Percentiles rank a stretch among this genome's conserved stretches.
phyloP scores from a whole-genome alignment of 2,329 filamentous ascomycete species.

The Arthrobotrys conoides region DNA sequence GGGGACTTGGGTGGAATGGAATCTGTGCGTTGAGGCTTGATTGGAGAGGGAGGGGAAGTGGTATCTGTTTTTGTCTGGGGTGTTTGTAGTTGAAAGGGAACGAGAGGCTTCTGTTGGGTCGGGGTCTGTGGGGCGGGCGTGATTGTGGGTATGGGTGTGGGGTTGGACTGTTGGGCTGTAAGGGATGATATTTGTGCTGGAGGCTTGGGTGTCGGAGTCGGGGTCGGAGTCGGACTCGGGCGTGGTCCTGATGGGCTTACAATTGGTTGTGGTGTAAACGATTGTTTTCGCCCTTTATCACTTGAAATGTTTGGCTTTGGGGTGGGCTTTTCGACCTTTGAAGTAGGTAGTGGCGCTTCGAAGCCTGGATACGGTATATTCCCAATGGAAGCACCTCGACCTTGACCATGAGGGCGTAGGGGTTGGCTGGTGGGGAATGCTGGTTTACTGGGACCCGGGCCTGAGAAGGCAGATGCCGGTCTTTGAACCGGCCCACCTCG shows the following conservation, averaged over 20 bases:
- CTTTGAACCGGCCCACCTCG: constrained; percentile 44
- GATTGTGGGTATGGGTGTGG: not conserved
- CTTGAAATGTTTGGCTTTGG: constrained; percentile 16
- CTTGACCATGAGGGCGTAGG: constrained; percentile 50
- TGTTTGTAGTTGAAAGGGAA: constrained; percentile 25
- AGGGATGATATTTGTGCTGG: constrained; percentile 14
- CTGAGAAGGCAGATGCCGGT: constrained; percentile 54
- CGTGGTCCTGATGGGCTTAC: constrained; percentile 22
- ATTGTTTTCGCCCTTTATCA: constrained; percentile 41
- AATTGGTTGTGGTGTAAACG: constrained; percentile 43
- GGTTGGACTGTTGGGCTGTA: constrained; percentile 19
- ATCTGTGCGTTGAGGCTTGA: constrained; percentile 24
- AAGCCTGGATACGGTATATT: constrained; percentile 57
- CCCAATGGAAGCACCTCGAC: constrained; percentile 29
- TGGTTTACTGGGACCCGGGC: constrained; percentile 22
- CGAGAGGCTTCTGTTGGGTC: constrained; percentile 15
- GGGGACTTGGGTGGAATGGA: constrained; percentile 45
- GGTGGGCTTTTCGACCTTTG: constrained; percentile 37
- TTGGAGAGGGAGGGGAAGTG: not conserved
- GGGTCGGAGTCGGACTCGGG: constrained; percentile 11
- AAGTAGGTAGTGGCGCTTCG: constrained; percentile 46
- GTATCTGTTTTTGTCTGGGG: constrained; percentile 9
- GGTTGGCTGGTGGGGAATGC: constrained; percentile 51
- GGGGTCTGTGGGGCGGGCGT: constrained; percentile 29
- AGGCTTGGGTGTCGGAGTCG: constrained; percentile 49